phyloP scores from a whole-genome alignment of 1,139 yeast species.

The Yamadazyma diospyri region DNA sequence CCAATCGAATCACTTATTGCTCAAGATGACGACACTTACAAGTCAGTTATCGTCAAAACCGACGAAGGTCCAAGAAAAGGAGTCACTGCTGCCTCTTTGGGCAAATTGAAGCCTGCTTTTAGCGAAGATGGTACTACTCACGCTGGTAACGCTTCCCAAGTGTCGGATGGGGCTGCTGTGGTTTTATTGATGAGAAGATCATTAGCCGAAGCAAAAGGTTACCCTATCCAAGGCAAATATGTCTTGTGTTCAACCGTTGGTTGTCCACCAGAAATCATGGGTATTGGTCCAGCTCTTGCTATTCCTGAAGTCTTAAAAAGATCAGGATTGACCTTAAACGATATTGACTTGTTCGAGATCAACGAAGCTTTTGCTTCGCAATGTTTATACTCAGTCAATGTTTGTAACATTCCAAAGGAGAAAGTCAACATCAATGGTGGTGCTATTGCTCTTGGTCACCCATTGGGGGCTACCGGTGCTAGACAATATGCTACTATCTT shows the following conservation, averaged over 20 bases:
- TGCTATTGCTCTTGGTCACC: constrained; percentile 95
- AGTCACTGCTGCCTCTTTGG: constrained; percentile 73
- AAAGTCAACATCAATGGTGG: constrained; percentile 93
- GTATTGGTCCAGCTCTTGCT: constrained; percentile 93
- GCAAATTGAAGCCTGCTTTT: constrained; percentile 85
- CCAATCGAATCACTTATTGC: constrained; percentile 61
- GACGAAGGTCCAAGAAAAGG: constrained; percentile 93
- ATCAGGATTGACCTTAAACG: constrained; percentile 59
- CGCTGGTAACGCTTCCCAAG: constrained; percentile 96
- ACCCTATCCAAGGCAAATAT: constrained; percentile 69
- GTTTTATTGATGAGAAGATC: constrained; percentile 83
- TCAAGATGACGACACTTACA: constrained; percentile 46
- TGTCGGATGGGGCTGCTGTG: constrained; percentile 93
- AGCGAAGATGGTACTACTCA: constrained; percentile 77
- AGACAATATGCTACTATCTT: constrained; percentile 88
- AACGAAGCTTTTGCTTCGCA: constrained; percentile 98
- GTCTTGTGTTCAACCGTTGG: constrained; percentile 77
- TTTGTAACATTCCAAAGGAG: constrained; percentile 60
- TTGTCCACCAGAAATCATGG: constrained; percentile 97
- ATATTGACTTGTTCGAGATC: constrained; percentile 75
- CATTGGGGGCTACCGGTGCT: constrained; percentile 94
- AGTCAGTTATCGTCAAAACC: constrained; percentile 50
- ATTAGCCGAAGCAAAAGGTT: constrained; percentile 71
- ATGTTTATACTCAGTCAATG: constrained; percentile 71
- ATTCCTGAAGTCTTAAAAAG: constrained; percentile 76